These are phyloP conservation scores for Zea luxurians DNA, from an alignment of 176 grass and related monocot genomes.

Conservation along the genomic window DNA sequence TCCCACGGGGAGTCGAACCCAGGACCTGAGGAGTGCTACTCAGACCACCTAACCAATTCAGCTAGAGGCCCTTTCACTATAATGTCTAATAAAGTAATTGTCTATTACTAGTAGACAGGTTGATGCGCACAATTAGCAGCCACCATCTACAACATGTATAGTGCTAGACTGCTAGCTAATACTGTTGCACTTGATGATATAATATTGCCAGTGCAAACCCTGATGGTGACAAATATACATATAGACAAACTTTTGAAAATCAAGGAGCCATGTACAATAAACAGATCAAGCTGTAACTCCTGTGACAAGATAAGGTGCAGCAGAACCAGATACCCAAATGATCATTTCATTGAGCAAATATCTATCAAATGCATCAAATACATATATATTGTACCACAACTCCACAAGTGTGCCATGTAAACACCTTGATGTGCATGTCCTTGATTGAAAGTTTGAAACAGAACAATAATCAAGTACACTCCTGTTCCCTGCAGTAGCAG, in stretches of 20 bases:
- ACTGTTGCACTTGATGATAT: not conserved
- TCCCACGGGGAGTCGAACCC: too few relatives aligned
- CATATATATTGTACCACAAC: not conserved
- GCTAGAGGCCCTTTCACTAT: too few relatives aligned
- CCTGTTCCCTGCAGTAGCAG: not conserved
- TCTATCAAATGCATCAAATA: constrained; percentile 15
- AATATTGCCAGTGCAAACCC: not conserved
- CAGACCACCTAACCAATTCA: too few relatives aligned
- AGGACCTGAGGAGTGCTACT: too few relatives aligned
- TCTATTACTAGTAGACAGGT: not conserved
- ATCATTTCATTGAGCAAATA: constrained; percentile 7
- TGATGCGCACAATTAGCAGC: constrained; percentile 13
- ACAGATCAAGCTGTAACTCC: not conserved
- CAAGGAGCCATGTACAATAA: not conserved
- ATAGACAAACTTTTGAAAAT: not conserved
- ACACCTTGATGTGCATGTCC: not conserved
- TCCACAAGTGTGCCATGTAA: not conserved
- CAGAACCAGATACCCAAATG: not conserved
- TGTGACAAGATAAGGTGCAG: not conserved
- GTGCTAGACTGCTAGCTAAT: too few relatives aligned
- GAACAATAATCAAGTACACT: not conserved
- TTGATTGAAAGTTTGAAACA: not conserved
- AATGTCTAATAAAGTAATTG: not conserved
- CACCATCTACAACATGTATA: not conserved
- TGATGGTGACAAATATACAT: not conserved